phyloP scores from a whole-genome alignment of 768 basidiomycete genomes.

The Lentinula raphanica region DNA sequence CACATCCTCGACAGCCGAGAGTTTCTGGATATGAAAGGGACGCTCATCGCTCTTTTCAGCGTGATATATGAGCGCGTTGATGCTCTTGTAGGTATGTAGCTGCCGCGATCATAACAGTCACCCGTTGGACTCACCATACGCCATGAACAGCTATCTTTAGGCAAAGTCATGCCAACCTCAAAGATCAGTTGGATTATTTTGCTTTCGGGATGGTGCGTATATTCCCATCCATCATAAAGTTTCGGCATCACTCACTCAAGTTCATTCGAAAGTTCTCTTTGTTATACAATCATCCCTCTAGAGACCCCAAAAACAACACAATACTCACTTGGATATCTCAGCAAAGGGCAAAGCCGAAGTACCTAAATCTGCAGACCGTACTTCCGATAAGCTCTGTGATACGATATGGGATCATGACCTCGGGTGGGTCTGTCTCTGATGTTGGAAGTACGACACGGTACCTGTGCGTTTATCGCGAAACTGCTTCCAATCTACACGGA shows the following conservation, averaged over 20 bases:
- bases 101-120: background rate
- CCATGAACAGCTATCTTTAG: background rate
- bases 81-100: conserved; percentile 19
- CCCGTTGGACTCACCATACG: background rate
- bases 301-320: background rate
- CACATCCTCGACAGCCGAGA: conserved; percentile 23
- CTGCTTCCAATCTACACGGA: background rate
- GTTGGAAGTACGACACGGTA: background rate
- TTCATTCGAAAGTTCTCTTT: background rate
- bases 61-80: conserved; percentile 20
- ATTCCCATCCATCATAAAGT: too few species aligned
- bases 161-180: background rate
- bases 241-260: too few species aligned
- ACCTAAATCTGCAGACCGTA: background rate
- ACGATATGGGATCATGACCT: background rate
- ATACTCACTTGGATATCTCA: background rate
- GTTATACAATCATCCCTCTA: background rate
- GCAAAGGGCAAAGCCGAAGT: background rate
- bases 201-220: conserved; percentile 2
- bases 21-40: conserved; percentile 19
- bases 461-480: background rate
- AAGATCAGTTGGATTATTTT: background rate
- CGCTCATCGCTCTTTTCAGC: conserved; percentile 16
- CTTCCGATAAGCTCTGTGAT: background rate
- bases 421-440: background rate